phyloP scores from a whole-genome alignment of 106 monocot species.

The Chionographis japonica region DNA sequence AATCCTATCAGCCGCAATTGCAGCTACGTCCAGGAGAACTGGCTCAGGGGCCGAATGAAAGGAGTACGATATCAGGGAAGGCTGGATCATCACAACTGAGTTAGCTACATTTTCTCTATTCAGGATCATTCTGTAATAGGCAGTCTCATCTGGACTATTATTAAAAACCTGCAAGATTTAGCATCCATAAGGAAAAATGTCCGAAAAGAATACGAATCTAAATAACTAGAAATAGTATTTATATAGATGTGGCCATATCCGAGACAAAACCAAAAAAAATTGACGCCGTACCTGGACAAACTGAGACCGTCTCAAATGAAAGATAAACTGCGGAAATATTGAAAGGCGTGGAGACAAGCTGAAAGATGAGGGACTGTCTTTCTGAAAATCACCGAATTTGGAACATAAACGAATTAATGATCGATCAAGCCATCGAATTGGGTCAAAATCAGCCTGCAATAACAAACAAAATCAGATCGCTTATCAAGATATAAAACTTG shows the following conservation, averaged over 20 bases:
- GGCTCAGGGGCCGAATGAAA: slow-evolving; percentile 81
- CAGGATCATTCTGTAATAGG: slow-evolving; percentile 87
- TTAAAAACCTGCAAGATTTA: slow-evolving; percentile 66
- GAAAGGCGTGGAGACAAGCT: slow-evolving; percentile 85
- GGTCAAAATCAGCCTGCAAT: slow-evolving; percentile 90
- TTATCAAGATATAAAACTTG: neutral
- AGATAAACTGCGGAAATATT: slow-evolving; percentile 97
- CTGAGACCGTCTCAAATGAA: slow-evolving; percentile 88
- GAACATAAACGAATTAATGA: slow-evolving; percentile 85
- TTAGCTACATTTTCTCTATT: slow-evolving; percentile 83
- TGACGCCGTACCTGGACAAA: slow-evolving; percentile 79
- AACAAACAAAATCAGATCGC: neutral
- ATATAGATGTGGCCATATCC: too few relatives aligned
- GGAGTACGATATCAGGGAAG: slow-evolving; percentile 83
- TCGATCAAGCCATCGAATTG: slow-evolving; percentile 94
- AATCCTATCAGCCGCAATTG: slow-evolving; percentile 82
- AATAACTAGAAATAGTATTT: neutral
- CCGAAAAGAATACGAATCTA: neutral
- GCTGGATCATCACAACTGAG: slow-evolving; percentile 97
- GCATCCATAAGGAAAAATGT: neutral
- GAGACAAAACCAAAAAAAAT: neutral
- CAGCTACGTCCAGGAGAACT: slow-evolving; percentile 77
- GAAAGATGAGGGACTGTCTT: slow-evolving; percentile 83
- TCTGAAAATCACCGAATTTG: slow-evolving; percentile 91
- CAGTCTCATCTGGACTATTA: slow-evolving; percentile 98